Percentiles rank a stretch among this genome's conserved stretches.
Evolutionary conservation across 177 flowering plant genomes (phyloP).

Genomic region (Vitis hybrid): DNA sequence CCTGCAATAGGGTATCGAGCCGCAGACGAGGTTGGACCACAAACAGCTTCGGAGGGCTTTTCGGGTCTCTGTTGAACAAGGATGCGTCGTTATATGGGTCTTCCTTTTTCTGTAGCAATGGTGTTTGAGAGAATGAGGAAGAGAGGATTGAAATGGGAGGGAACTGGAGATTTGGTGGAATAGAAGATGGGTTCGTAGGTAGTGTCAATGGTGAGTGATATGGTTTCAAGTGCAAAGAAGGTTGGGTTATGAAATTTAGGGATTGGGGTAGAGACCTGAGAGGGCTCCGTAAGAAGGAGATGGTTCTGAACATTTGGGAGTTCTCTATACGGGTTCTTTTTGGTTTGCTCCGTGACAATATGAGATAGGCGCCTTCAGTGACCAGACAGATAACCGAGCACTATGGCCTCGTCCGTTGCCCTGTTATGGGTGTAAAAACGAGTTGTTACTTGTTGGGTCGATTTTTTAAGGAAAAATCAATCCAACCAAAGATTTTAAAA

Average conservation of each 20-base stretch:
- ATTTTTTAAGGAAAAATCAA: too few relatives aligned
- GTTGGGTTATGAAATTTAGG: slow-evolving; percentile 10
- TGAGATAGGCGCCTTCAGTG: too few relatives aligned
- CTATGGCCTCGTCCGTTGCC: too few relatives aligned
- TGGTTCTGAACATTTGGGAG: slow-evolving; percentile 31
- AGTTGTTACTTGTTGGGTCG: too few relatives aligned
- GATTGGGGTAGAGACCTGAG: slow-evolving; percentile 20
- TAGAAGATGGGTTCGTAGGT: slow-evolving; percentile 1
- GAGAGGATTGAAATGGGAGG: slow-evolving; percentile 16
- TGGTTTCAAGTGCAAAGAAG: neutral
- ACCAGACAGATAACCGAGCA: too few relatives aligned
- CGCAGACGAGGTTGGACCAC: slow-evolving; percentile 86
- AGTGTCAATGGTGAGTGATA: slow-evolving; percentile 3
- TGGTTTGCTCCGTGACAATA: too few relatives aligned
- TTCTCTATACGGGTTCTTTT: too few relatives aligned
- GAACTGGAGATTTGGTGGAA: slow-evolving; percentile 5
- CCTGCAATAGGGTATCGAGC: slow-evolving; percentile 43
- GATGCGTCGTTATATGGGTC: slow-evolving; percentile 10
- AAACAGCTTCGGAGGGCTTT: slow-evolving; percentile 58
- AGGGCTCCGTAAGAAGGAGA: slow-evolving; percentile 25
- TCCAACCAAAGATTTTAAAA: too few relatives aligned
- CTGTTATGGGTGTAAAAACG: too few relatives aligned
- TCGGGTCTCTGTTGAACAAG: slow-evolving; percentile 41
- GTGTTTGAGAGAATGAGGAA: slow-evolving; percentile 18
- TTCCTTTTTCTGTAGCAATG: slow-evolving; percentile 13